These are phyloP conservation scores for Globisporangium splendens DNA, from an alignment of 352 stramenopile genomes.

Conservation along the genomic window DNA sequence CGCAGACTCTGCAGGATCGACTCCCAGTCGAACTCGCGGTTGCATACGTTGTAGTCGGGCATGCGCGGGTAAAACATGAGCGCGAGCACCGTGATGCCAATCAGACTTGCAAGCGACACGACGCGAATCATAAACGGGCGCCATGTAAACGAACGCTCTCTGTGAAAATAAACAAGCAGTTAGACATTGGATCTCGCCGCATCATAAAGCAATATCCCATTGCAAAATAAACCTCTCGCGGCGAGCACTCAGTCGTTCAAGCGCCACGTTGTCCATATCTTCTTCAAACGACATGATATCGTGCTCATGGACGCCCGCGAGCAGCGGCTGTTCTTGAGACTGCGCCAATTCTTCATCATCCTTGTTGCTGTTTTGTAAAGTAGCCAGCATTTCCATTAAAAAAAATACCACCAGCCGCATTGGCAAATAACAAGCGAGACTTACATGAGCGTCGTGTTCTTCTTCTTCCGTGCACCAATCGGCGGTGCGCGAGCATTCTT, in stretches of 20 bases:
- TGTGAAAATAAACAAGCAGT: constrained; percentile 7
- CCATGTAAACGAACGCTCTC: constrained; percentile 46
- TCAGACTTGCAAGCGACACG: constrained; percentile 46
- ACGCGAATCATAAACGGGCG: constrained; percentile 47
- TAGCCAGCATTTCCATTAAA: background rate
- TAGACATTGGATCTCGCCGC: background rate
- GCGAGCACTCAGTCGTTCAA: constrained; percentile 45
- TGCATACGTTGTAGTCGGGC: constrained; percentile 88
- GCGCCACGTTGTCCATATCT: constrained; percentile 41
- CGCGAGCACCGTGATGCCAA: constrained; percentile 59
- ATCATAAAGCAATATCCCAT: background rate
- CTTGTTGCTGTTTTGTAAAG: constrained; percentile 7
- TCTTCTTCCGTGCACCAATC: constrained; percentile 24
- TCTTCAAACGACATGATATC: constrained; percentile 63
- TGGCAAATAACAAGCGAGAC: constrained; percentile 1
- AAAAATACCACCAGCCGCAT: background rate
- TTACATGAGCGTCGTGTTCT: constrained; percentile 22
- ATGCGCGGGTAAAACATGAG: constrained; percentile 89
- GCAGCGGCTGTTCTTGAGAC: constrained; percentile 47
- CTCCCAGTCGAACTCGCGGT: constrained; percentile 86
- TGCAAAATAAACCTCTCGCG: constrained; percentile 26
- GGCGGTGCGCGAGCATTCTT: background rate
- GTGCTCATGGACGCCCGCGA: constrained; percentile 40
- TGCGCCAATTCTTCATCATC: constrained; percentile 32
- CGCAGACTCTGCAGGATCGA: constrained; percentile 79